These are phyloP conservation scores for Coniochaeta ligniaria DNA, from an alignment of 2,329 filamentous ascomycete genomes.

Conservation along the genomic window DNA sequence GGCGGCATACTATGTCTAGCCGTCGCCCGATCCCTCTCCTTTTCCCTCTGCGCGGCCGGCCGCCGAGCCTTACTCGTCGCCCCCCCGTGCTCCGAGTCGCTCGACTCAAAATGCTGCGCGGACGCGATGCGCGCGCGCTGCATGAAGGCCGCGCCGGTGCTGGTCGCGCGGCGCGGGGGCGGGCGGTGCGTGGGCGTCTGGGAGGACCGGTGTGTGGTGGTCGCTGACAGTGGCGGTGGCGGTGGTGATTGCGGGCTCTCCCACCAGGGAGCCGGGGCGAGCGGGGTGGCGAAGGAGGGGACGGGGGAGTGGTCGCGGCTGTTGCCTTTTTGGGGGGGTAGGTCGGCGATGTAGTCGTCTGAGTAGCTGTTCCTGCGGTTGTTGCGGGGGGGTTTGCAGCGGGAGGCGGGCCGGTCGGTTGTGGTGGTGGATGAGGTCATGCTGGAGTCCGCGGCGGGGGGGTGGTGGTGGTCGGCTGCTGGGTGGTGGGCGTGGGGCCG, in stretches of 20 bases:
- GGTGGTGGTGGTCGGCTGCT: neutral
- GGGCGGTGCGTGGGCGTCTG: neutral
- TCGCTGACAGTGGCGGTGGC: slow-evolving; percentile 7
- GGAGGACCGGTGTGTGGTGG: neutral
- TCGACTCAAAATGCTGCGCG: neutral
- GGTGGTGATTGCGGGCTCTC: slow-evolving; percentile 9
- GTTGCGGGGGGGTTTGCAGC: neutral
- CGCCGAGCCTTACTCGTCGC: neutral
- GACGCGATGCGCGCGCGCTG: slow-evolving; percentile 17
- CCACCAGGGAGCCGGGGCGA: neutral
- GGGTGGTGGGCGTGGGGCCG: slow-evolving; percentile 3
- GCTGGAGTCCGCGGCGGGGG: neutral
- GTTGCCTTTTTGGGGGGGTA: neutral
- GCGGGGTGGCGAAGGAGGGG: neutral
- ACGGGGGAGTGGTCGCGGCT: neutral
- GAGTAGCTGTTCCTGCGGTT: neutral
- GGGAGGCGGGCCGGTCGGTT: neutral
- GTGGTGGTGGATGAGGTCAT: neutral
- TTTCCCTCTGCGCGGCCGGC: neutral
- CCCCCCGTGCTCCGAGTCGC: neutral
- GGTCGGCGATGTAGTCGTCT: neutral
- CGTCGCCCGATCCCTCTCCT: neutral
- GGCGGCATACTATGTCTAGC: no score
- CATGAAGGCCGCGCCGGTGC: slow-evolving; percentile 39
- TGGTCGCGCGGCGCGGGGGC: slow-evolving; percentile 33